A percentile compares a stretch with the other conserved stretches of the same genome.
Conservation (phyloP, 1,284 basidiomycete species). For the Fomes fomentarius region DNA sequence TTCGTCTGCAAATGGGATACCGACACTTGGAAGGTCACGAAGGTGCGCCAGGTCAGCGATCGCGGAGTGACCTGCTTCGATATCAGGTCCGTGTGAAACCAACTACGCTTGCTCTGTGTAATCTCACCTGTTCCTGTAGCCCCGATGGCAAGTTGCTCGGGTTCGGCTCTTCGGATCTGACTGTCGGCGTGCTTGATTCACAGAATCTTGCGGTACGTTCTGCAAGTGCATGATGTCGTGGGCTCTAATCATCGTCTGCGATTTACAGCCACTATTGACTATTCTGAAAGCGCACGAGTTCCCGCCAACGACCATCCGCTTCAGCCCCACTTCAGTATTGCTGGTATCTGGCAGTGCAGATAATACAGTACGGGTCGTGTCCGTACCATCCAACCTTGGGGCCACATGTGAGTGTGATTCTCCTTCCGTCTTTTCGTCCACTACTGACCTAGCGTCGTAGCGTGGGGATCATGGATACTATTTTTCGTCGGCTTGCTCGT, state of each 20-base stretch:
- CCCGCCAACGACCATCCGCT: constrained; percentile 87
- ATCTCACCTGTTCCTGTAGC: constrained; percentile 43
- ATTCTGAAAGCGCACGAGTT: constrained; percentile 96
- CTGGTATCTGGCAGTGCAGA: constrained; percentile 94
- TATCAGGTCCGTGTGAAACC: constrained; percentile 58
- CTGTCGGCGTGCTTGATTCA: constrained; percentile 85
- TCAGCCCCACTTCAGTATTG: constrained; percentile 82
- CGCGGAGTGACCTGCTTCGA: constrained; percentile 87
- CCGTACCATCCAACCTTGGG: constrained; percentile 63
- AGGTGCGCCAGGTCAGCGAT: constrained; percentile 68
- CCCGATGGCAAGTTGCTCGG: constrained; percentile 82
- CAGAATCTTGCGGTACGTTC: constrained; percentile 74
- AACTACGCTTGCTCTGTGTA: not conserved
- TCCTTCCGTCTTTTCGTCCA: not conserved
- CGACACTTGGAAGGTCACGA: constrained; percentile 55
- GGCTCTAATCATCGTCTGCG: too few species aligned
- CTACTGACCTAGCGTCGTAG: constrained; percentile 16
- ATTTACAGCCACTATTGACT: constrained; percentile 78
- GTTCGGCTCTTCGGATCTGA: constrained; percentile 88
- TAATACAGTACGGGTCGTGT: constrained; percentile 84
- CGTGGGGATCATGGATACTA: constrained; percentile 39
- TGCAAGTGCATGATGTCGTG: not conserved
- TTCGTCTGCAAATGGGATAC: constrained; percentile 71
- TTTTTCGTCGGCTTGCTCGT: constrained; percentile 39
- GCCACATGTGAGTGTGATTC: constrained; percentile 51